phyloP scores from a whole-genome alignment of 1,284 basidiomycete genomes.

The Marasmius fiardii region DNA sequence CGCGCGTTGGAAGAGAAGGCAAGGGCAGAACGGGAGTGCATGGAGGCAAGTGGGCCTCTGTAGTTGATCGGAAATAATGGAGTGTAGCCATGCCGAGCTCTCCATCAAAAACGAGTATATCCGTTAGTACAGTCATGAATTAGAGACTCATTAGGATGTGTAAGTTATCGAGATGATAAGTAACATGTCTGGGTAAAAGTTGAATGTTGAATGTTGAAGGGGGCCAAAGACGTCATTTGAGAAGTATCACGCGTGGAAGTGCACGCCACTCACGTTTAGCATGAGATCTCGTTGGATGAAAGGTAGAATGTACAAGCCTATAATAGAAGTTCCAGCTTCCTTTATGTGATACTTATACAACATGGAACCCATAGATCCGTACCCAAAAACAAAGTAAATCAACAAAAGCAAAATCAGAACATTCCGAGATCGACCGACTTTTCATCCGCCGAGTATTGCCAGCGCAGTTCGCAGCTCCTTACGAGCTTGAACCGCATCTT shows the following conservation, averaged over 20 bases:
- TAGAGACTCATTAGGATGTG: too few relatives aligned
- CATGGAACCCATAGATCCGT: neutral
- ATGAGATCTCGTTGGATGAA: too few relatives aligned
- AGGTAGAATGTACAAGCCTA: too few relatives aligned
- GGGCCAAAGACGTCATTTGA: too few relatives aligned
- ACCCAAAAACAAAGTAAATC: neutral
- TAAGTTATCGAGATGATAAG: too few relatives aligned
- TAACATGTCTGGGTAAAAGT: too few relatives aligned
- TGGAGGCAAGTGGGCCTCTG: slow-evolving; percentile 1
- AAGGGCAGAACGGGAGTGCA: slow-evolving; percentile 10
- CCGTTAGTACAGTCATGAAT: too few relatives aligned
- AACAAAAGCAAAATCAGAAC: neutral
- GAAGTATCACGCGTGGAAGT: too few relatives aligned
- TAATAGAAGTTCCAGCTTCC: too few relatives aligned
- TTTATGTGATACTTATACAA: neutral
- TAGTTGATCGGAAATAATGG: neutral
- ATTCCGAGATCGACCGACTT: neutral
- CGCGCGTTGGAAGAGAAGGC: slow-evolving; percentile 29
- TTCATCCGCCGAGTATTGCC: slow-evolving; percentile 56
- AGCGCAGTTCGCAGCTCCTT: slow-evolving; percentile 79
- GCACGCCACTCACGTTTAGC: too few relatives aligned
- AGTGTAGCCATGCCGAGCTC: neutral
- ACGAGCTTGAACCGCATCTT: slow-evolving; percentile 81
- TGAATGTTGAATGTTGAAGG: too few relatives aligned
- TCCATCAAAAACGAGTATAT: neutral